Evolutionary conservation across 2,329 filamentous ascomycete species (phyloP).

Genomic region (Fusarium sp.): DNA sequence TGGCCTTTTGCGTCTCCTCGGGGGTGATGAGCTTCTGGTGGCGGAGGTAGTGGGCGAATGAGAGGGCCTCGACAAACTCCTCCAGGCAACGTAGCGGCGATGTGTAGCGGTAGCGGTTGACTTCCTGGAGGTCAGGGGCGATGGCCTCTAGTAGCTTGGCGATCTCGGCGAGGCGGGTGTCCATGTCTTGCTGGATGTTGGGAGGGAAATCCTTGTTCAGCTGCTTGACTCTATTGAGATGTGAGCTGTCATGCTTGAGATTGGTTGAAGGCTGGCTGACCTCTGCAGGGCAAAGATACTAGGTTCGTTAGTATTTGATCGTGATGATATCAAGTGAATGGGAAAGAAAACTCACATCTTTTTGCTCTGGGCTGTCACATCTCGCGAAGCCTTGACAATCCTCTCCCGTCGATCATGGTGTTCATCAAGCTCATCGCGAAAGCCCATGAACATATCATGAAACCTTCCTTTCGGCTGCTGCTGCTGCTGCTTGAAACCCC

Average conservation of each 20-base stretch:
- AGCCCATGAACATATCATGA: slow-evolving; percentile 84
- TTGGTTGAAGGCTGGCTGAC: slow-evolving; percentile 38
- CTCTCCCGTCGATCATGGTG: slow-evolving; percentile 93
- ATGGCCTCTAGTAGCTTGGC: slow-evolving; percentile 74
- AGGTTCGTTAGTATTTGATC: slow-evolving; percentile 4
- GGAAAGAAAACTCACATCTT: slow-evolving; percentile 77
- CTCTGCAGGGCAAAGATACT: slow-evolving; percentile 57
- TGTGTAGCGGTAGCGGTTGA: slow-evolving; percentile 87
- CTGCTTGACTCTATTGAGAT: slow-evolving; percentile 69
- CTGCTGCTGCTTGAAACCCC: slow-evolving; percentile 43
- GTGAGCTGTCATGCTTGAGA: slow-evolving; percentile 24
- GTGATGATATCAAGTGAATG: too few relatives aligned
- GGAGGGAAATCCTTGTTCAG: slow-evolving; percentile 73
- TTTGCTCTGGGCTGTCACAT: slow-evolving; percentile 94
- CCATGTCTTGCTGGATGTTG: slow-evolving; percentile 77
- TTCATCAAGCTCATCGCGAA: slow-evolving; percentile 89
- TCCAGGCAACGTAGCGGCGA: slow-evolving; percentile 87
- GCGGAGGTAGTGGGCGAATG: slow-evolving; percentile 88
- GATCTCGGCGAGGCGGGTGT: slow-evolving; percentile 78
- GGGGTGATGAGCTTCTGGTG: slow-evolving; percentile 80
- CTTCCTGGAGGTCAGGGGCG: slow-evolving; percentile 77
- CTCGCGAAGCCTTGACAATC: slow-evolving; percentile 89
- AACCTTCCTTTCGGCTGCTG: slow-evolving; percentile 58
- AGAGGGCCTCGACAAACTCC: slow-evolving; percentile 92
- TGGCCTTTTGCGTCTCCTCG: slow-evolving; percentile 65